Evolutionary conservation across 331 rosid genomes (phyloP).

Genomic region (Telfairia occidentalis): DNA sequence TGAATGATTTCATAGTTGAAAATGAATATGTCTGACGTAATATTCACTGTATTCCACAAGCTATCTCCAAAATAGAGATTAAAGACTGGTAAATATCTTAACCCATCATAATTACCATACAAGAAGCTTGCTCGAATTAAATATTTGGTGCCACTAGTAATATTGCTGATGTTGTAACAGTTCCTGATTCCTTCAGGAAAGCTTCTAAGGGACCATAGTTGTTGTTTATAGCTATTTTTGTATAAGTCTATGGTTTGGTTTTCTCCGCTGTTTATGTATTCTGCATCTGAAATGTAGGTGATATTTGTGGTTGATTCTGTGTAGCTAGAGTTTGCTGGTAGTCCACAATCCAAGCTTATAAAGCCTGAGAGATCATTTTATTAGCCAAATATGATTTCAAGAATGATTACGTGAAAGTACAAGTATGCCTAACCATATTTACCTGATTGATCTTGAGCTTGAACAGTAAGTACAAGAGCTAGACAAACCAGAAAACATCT

Average conservation of each 20-base stretch:
- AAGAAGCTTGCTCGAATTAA: constrained; percentile 2
- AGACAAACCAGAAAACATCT: not conserved
- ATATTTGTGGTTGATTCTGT: not conserved
- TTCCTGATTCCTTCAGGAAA: constrained; percentile 9
- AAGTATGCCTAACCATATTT: not conserved
- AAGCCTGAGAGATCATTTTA: constrained; percentile 7
- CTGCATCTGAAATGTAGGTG: constrained; percentile 2
- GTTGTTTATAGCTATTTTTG: not conserved
- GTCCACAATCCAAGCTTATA: constrained; percentile 14
- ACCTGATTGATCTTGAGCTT: constrained; percentile 11
- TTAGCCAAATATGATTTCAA: not conserved
- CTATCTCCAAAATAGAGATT: constrained; percentile 5
- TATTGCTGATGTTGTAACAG: not conserved
- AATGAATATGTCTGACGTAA: rapidly evolving
- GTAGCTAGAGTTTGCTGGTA: constrained; percentile 2
- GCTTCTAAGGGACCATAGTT: not conserved
- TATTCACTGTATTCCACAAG: not conserved
- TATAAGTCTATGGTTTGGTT: not conserved
- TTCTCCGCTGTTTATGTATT: constrained; percentile 6
- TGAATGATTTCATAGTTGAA: constrained; percentile 17
- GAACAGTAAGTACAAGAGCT: not conserved
- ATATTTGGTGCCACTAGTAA: not conserved
- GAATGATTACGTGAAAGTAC: not conserved
- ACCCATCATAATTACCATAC: constrained; percentile 7
- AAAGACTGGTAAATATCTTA: not conserved